Evolutionary conservation across 768 basidiomycete genomes (phyloP), one percentile per base, ranked within the genome.

Genomic region (Hericium rajendrae): DNA sequence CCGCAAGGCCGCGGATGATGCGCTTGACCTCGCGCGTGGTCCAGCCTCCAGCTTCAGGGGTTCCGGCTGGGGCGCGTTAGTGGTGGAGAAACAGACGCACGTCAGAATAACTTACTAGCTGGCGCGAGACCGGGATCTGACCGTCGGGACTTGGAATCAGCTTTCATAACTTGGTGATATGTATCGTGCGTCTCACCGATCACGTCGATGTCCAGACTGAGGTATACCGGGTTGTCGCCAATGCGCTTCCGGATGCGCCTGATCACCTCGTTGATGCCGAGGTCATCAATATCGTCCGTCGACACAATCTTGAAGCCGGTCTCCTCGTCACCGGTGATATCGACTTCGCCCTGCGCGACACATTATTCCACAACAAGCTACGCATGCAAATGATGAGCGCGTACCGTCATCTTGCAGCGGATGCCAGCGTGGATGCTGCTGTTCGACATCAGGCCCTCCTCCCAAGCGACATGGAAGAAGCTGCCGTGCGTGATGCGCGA

Each of bases 21-120:
- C 86, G 79, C 64, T 91, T 90, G 43, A 89, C 75, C 70, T 91
- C 90, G 51, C 89, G 81, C 18, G 81, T 84, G 3, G 90, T 89
- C 88, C 87, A 91, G 12, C 90, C 90, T 37, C 90, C 90, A 2
- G 85, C 76, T 68, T 92, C 90, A 13, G 90, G 90, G 1, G 90
- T 91, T 13, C 90, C 88, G 57, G 91, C 86, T 89, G 65, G 4
- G 59, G 54, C 43, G 26, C 2, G 32, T 32, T 32, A 55, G 24
- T 18, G 16, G 38, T 15, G 37, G 9, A 40, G 9, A 28, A 24
- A 24, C 2, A 37, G 40, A 55, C 38, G 26, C 37, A 28, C 40
- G 15, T 13, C 48, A 13, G 5, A 39, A 41, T 39, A 24, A 49
- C 62, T 61, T 20, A 61, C 62, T 61, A 20, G 81, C 89, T 50